Conservation (phyloP, 164 flowering plant species). For the Litsea cubeba region DNA sequence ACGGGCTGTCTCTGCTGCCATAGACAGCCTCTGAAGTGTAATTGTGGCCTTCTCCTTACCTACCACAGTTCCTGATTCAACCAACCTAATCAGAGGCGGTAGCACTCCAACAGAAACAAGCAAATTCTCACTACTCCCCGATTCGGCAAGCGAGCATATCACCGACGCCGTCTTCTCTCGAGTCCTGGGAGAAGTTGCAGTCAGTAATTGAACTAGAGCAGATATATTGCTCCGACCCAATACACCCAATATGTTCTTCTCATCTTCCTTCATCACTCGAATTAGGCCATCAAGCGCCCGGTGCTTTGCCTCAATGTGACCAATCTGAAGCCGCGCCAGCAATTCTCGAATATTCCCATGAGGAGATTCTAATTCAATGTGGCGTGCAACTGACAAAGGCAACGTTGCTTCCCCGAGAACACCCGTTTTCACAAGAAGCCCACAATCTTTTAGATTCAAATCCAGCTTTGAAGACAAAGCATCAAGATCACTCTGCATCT, state of each 20-base stretch:
- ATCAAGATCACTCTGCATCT: constrained; percentile 92
- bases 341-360: constrained; percentile 49
- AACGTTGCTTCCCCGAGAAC: constrained; percentile 70
- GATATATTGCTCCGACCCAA: constrained; percentile 68
- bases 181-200: constrained; percentile 73
- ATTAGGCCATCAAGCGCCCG: constrained; percentile 71
- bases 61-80: constrained; percentile 68
- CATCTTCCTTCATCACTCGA: constrained; percentile 78
- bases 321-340: constrained; percentile 92
- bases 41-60: constrained; percentile 77
- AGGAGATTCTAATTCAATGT: constrained; percentile 33
- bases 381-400: constrained; percentile 30
- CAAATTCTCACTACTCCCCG: constrained; percentile 71
- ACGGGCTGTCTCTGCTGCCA: constrained; percentile 63
- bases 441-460: constrained; percentile 72
- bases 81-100: constrained; percentile 74
- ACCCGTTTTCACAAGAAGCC: constrained; percentile 74
- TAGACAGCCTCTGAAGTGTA: constrained; percentile 77
- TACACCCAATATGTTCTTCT: constrained; percentile 53
- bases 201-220: constrained; percentile 71
- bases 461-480: constrained; percentile 65
- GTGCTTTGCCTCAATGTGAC: constrained; percentile 79
- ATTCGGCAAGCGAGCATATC: constrained; percentile 74
- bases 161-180: constrained; percentile 72
- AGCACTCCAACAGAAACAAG: constrained; percentile 88